Evolutionary conservation across 208 protist genomes (phyloP).

Genomic region (Leishmania martiniquensis): DNA sequence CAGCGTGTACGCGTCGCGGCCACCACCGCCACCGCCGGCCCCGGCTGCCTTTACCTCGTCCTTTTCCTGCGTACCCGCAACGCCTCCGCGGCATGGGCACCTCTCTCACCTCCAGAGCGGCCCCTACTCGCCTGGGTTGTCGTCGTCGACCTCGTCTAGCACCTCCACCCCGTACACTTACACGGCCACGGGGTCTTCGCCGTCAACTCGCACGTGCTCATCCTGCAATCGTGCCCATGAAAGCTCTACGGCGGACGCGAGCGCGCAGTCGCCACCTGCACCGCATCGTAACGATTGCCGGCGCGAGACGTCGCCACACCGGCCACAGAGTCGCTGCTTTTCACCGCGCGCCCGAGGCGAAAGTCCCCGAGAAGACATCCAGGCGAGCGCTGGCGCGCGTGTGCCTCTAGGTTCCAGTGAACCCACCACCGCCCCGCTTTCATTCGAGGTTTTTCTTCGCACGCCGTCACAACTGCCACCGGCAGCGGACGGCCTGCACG

Average conservation of each 20-base stretch:
- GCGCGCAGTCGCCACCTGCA: not conserved
- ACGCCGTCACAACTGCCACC: not conserved
- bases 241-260: not conserved
- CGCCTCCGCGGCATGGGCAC: not conserved
- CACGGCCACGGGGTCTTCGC: constrained; percentile 3
- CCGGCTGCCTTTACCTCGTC: not conserved
- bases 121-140: constrained; percentile 15
- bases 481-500: constrained; percentile 10
- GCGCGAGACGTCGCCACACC: not conserved
- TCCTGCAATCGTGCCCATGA: too few species aligned
- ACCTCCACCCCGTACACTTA: not conserved
- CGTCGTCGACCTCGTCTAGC: constrained; percentile 9
- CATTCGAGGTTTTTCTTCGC: not conserved
- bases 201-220: constrained; percentile 6
- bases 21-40: not conserved
- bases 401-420: not conserved
- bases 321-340: not conserved
- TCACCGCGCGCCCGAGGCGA: not conserved
- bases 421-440: not conserved
- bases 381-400: not conserved
- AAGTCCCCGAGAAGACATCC: not conserved
- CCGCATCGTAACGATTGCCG: not conserved
- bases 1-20: not conserved
- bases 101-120: not conserved
- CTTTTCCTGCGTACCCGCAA: not conserved